Percentiles rank a stretch among this genome's conserved stretches.
These are phyloP conservation scores for Botrytis elliptica DNA, from an alignment of 2,329 filamentous ascomycete genomes.

Conservation along the genomic window DNA sequence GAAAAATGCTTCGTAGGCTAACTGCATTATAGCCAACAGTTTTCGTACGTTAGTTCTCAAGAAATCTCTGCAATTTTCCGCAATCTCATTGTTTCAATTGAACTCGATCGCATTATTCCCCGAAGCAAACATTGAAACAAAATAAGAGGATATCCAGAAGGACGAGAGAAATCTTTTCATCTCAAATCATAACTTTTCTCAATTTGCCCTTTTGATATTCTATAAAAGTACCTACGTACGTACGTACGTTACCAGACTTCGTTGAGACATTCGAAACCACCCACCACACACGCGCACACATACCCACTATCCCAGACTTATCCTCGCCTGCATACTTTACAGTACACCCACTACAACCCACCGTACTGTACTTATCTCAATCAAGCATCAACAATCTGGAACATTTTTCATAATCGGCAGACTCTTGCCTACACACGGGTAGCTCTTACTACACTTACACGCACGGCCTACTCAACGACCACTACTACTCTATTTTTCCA, in stretches of 20 bases:
- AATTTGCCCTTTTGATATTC: neutral
- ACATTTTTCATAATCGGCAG: neutral
- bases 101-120: constrained; percentile 19
- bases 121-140: constrained; percentile 17
- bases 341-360: neutral
- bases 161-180: neutral
- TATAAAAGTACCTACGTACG: neutral
- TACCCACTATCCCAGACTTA: constrained; percentile 9
- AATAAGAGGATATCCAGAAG: constrained; percentile 15
- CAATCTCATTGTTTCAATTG: constrained; percentile 19
- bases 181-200: neutral
- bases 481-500: neutral
- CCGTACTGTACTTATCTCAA: constrained; percentile 3
- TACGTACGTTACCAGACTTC: neutral
- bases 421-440: neutral
- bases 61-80: constrained; percentile 23
- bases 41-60: constrained; percentile 22
- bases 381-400: constrained; percentile 3
- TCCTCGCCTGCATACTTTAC: constrained; percentile 15
- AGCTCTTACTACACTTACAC: constrained; percentile 8
- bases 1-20: constrained; percentile 20
- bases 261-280: neutral
- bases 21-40: constrained; percentile 22
- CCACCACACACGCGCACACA: constrained; percentile 3
- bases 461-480: constrained; percentile 14